Evolutionary conservation across 164 flowering plant genomes (phyloP), one percentile per base, ranked within the genome.

Genomic region (Platanus orientalis): DNA sequence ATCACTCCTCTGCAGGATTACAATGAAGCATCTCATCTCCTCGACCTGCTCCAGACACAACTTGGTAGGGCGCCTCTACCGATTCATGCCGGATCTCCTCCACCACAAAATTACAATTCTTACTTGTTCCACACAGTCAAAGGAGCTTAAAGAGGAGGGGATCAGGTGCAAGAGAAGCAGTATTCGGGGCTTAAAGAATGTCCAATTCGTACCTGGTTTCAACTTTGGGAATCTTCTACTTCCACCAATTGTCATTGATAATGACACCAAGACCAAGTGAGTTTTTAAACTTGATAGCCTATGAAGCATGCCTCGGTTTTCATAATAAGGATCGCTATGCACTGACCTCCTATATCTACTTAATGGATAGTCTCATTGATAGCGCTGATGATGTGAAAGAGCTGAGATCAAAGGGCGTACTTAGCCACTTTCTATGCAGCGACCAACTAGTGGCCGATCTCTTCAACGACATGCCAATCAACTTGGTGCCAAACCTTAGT

Each of bases 261-360:
- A 53, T 16, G 52, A 49, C 3, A 23, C 24, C 23, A 20, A 30
- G 24, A 5, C 50, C n/a, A n/a, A n/a, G n/a, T 14, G 39, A 25
- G 66, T 62, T 52, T 13, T 4, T 62, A 39, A 62, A 62, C 44
- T 27, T 62, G 57, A 40, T 62, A 36, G 66, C 66, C 16, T 62
- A 52, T 19, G 66, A 62, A 19, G 32, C 44, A 30, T 24, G 58
- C 34, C 26, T 36, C 3, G 66, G 39, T 16, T 48, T 12, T 10
- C 1, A 20, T 5, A 17, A 23, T 10, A 20, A 34, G n/a, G n/a
- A n/a, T n/a, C n/a, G n/a, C 13, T 23, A 5, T n/a, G 25, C 14
- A 19, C 19, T 60, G 24, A 48, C 54, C 2, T 44, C 62, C 32
- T 59, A 59, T 29, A 26, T 59, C 1, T 59, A 52, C 23, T 26